Evolutionary conservation across 768 basidiomycete species (phyloP).

Genomic region (Boletus reticulatus): DNA sequence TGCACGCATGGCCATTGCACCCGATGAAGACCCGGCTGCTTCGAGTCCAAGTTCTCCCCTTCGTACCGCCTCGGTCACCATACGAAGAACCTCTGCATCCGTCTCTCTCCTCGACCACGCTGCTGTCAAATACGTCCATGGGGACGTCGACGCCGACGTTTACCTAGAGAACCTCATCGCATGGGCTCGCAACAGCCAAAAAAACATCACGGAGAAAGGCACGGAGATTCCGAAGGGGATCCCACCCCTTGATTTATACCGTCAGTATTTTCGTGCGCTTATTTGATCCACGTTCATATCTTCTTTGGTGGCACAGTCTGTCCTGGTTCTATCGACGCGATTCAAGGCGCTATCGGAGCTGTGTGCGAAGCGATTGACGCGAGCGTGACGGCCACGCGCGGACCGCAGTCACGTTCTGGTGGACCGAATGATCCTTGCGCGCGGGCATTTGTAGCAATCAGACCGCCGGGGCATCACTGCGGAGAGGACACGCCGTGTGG

Average conservation of each 20-base stretch:
- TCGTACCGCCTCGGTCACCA: slow-evolving; percentile 34
- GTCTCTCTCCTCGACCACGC: slow-evolving; percentile 55
- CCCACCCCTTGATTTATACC: slow-evolving; percentile 79
- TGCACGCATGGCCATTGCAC: slow-evolving; percentile 39
- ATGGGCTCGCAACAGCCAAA: slow-evolving; percentile 58
- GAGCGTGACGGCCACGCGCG: slow-evolving; percentile 38
- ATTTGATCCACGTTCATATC: not conserved
- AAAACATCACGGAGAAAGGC: slow-evolving; percentile 57
- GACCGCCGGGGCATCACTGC: slow-evolving; percentile 95
- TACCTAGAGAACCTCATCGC: slow-evolving; percentile 62
- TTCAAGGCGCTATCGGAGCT: slow-evolving; percentile 79
- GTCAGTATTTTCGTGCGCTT: slow-evolving; percentile 40
- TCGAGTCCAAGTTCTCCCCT: slow-evolving; percentile 9
- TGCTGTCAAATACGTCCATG: slow-evolving; percentile 74
- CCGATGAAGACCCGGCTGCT: not conserved
- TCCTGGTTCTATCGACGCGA: slow-evolving; percentile 68
- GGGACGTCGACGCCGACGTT: slow-evolving; percentile 62
- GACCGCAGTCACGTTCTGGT: slow-evolving; percentile 11
- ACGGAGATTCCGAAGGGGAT: slow-evolving; percentile 76
- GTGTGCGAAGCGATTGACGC: slow-evolving; percentile 87
- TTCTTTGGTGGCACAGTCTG: slow-evolving; percentile 52
- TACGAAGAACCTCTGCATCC: slow-evolving; percentile 53
- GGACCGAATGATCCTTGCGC: slow-evolving; percentile 17
- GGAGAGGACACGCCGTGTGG: slow-evolving; percentile 87
- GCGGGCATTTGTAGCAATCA: slow-evolving; percentile 76